phyloP scores from a whole-genome alignment of 73 alveolate species.

The Effrenium voratum region DNA sequence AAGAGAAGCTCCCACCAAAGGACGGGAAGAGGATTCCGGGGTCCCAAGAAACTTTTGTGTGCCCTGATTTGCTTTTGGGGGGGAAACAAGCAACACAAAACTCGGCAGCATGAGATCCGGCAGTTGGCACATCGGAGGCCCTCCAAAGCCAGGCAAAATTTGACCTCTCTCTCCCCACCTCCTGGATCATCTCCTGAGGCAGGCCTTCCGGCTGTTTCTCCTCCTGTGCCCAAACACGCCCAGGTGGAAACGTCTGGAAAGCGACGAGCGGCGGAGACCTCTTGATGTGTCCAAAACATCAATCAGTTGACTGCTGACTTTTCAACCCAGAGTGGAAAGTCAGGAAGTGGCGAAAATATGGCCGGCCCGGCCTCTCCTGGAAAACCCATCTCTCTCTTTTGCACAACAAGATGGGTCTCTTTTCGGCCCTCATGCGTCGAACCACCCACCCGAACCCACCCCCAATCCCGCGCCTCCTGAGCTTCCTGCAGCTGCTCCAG shows the following conservation, averaged over 20 bases:
- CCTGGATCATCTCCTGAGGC: too few species aligned
- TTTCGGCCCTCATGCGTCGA: not conserved
- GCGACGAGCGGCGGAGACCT: too few species aligned
- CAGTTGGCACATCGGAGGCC: too few species aligned
- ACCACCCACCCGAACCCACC: not conserved
- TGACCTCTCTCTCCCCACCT: too few species aligned
- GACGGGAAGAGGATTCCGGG: not conserved
- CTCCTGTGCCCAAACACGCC: too few species aligned
- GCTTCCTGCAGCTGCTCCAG: conserved; percentile 44
- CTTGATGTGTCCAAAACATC: not conserved
- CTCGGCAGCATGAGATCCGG: not conserved
- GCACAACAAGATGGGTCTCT: not conserved
- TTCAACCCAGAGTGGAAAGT: too few species aligned
- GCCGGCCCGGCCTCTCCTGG: not conserved
- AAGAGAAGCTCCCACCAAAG: not conserved
- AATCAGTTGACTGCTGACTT: too few species aligned
- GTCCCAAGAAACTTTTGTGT: not conserved
- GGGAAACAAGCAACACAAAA: not conserved
- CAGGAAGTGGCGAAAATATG: not conserved
- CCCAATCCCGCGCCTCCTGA: not conserved
- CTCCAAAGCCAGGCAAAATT: too few species aligned
- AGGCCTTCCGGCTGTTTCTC: too few species aligned
- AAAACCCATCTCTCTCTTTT: not conserved
- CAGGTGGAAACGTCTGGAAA: too few species aligned
- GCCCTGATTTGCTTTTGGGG: not conserved